Base-by-base conservation (phyloP, 768 basidiomycete species). In the Cubamyces sp. region DNA sequence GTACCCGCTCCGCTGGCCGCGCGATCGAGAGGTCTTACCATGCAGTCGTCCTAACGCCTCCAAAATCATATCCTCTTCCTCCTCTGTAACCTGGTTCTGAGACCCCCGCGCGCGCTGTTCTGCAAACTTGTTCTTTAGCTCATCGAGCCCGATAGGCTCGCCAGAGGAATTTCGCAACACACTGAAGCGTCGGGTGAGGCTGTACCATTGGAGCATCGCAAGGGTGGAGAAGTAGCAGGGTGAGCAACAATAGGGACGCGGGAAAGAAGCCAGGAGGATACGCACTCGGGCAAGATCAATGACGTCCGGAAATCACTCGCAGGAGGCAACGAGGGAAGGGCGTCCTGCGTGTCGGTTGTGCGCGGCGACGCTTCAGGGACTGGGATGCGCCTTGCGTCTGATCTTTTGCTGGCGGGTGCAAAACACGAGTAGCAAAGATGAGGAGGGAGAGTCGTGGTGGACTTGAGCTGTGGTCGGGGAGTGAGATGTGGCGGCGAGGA, bases 51-150 rank as follows among this genome's bases (percentile, higher is more conserved):
- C 84, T 59, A 94, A 78, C 15, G 86, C 87, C 76, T 90, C 87
- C 62, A 94, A 75, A 62, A 94, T 80, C 86, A 94, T 91, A 59
- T 88, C 88, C 76, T 92, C 90, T 72, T 94, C 92, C 69, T 87
- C 89, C 75, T 92, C 90, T 54, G 88, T 82, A 52, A 94, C 84
- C 57, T 86, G 86, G 67, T 87, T 82, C 61, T 81, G 78, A 16
- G 80, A 82, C 7, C 92, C 91, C 65, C 84, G 80, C 48, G 85
- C 85, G 64, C 92, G 79, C 73, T 93, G 92, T 65, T 90, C 83
- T 30, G 91, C 91, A 66, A 94, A 81, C 62, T 84, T 85, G 59
- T 75, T 77, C 65, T 82, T 82, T 42, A 94, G 78, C 66, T 85
- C 80, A 73, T 90, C 85, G 39, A 92, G 72, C 26, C 83, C 81